Conservation (phyloP, 2,329 filamentous ascomycete species). For the Pleochaeta shiraiana region DNA sequence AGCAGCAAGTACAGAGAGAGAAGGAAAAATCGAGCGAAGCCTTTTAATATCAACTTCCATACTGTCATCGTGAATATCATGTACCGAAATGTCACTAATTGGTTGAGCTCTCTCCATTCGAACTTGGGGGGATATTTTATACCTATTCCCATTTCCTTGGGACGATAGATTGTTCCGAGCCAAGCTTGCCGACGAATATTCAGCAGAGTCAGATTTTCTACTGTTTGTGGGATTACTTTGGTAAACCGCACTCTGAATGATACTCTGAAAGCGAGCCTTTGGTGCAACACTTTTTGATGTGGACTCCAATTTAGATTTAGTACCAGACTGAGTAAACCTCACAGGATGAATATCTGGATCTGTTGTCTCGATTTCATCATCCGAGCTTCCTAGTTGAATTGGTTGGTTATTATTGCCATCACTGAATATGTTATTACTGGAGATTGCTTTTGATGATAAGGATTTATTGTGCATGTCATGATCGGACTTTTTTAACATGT, state of each 20-base stretch:
- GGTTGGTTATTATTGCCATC: constrained; percentile 33
- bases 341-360: constrained; percentile 37
- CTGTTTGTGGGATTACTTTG: constrained; percentile 4
- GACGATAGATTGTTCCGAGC: background rate
- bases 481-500: constrained; percentile 44
- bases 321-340: constrained; percentile 26
- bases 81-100: constrained; percentile 23
- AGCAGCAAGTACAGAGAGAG: constrained; percentile 24
- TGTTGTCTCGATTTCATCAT: constrained; percentile 30
- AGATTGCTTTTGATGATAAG: constrained; percentile 20
- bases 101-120: constrained; percentile 25
- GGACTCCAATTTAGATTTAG: constrained; percentile 20
- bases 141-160: too few relatives aligned
- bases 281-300: constrained; percentile 16
- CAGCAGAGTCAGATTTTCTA: background rate
- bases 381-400: constrained; percentile 40
- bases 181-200: background rate
- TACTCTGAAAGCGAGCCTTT: constrained; percentile 21
- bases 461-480: constrained; percentile 19
- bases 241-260: constrained; percentile 12
- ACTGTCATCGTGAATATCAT: constrained; percentile 28
- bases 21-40: constrained; percentile 27
- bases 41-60: constrained; percentile 28
- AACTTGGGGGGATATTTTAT: constrained; percentile 12
- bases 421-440: constrained; percentile 24